Evolutionary conservation across 768 basidiomycete genomes (phyloP).

Genomic region (Suillus placidus): DNA sequence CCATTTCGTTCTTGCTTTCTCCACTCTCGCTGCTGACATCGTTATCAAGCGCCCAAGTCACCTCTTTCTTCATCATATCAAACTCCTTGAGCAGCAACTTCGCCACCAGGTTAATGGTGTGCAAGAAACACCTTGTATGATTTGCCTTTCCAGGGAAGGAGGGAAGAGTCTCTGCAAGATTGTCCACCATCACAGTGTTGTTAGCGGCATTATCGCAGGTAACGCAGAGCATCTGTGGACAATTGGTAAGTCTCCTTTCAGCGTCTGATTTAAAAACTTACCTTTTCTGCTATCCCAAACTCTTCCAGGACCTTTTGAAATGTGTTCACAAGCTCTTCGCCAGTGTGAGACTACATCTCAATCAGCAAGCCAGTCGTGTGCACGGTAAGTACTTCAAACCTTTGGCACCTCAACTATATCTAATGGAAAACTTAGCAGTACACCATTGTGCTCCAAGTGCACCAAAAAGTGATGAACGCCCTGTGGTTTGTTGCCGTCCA

Average conservation of each 20-base stretch:
- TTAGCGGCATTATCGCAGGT: slow-evolving; percentile 30
- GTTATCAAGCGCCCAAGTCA: slow-evolving; percentile 20
- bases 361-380: neutral
- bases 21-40: neutral
- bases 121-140: slow-evolving; percentile 40
- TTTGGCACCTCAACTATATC: slow-evolving; percentile 33
- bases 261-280: neutral
- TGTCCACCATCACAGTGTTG: slow-evolving; percentile 27
- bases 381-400: slow-evolving; percentile 8
- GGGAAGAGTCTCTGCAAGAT: slow-evolving; percentile 22
- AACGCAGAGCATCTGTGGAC: slow-evolving; percentile 25
- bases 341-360: slow-evolving; percentile 22
- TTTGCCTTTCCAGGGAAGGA: slow-evolving; percentile 28
- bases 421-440: slow-evolving; percentile 30
- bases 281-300: too few relatives aligned
- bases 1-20: neutral
- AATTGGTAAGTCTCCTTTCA: slow-evolving; percentile 4
- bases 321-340: slow-evolving; percentile 17
- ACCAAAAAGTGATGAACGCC: slow-evolving; percentile 36
- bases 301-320: slow-evolving; percentile 24
- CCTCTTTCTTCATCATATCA: slow-evolving; percentile 30
- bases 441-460: slow-evolving; percentile 36
- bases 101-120: slow-evolving; percentile 39
- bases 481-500: slow-evolving; percentile 38
- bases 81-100: slow-evolving; percentile 9